These are phyloP conservation scores for Suhomyces emberorum DNA, from an alignment of 805 yeast species.

Conservation along the genomic window DNA sequence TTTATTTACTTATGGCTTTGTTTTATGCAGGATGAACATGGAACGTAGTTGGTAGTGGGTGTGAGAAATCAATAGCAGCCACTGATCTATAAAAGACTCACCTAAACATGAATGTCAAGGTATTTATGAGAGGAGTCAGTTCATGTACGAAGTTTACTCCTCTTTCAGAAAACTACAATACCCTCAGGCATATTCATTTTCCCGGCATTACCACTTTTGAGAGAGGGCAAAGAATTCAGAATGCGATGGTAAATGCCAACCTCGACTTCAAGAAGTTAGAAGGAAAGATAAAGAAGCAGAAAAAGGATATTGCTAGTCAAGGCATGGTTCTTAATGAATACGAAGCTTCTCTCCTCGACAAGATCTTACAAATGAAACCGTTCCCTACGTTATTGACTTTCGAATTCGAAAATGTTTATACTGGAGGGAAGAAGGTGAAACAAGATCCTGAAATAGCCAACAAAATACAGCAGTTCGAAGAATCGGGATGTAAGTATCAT, in stretches of 20 bases:
- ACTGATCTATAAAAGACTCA: neutral
- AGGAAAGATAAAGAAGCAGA: constrained; percentile 43
- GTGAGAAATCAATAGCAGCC: neutral
- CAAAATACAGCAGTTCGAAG: constrained; percentile 24
- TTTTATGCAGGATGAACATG: too few species aligned
- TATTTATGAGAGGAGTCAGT: neutral
- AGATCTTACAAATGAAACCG: constrained; percentile 48
- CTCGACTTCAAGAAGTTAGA: constrained; percentile 55
- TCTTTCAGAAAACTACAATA: constrained; percentile 29
- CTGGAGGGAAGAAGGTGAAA: constrained; percentile 86
- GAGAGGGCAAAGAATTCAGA: constrained; percentile 56
- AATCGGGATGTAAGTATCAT: constrained; percentile 56
- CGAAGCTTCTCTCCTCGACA: constrained; percentile 44
- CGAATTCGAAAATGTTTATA: constrained; percentile 82
- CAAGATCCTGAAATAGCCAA: constrained; percentile 39
- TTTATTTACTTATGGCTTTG: too few species aligned
- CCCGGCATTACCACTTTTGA: constrained; percentile 38
- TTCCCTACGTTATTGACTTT: constrained; percentile 72
- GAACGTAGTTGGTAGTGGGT: too few species aligned
- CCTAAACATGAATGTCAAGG: too few species aligned
- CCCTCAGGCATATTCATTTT: constrained; percentile 40
- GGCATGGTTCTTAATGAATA: constrained; percentile 43
- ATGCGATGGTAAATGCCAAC: constrained; percentile 51
- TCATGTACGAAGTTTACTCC: constrained; percentile 27
- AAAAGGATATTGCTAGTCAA: constrained; percentile 35